Conservation (phyloP, 2,329 filamentous ascomycete genomes). For the Penicillium capsulatum region DNA sequence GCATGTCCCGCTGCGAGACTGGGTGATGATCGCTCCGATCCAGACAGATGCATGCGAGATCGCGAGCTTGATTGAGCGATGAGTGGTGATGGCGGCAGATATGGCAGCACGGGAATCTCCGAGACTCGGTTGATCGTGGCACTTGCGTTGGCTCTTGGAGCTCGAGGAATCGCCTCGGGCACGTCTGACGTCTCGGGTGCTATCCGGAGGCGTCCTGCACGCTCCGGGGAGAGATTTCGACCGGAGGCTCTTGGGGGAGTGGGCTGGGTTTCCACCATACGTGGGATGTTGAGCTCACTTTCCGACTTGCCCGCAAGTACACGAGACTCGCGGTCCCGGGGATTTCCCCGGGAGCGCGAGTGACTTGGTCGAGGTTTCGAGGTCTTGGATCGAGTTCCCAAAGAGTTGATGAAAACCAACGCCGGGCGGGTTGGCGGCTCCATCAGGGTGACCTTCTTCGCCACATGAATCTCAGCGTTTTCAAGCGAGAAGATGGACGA, state of each 20-base stretch:
- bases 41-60: constrained; percentile 22
- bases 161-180: constrained; percentile 1
- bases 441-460: constrained; percentile 31
- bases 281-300: constrained; percentile 9
- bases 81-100: constrained; percentile 15
- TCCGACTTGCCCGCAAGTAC: constrained; percentile 14
- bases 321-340: constrained; percentile 16
- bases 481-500: constrained; percentile 30
- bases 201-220: constrained; percentile 1
- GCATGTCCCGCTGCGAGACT: constrained; percentile 5
- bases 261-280: constrained; percentile 9
- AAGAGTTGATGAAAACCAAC: constrained; percentile 32
- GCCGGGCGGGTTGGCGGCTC: constrained; percentile 31
- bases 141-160: constrained; percentile 2
- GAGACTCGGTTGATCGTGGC: constrained; percentile 24
- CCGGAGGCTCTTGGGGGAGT: constrained; percentile 4
- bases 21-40: constrained; percentile 17
- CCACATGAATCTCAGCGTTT: constrained; percentile 31
- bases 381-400: constrained; percentile 15
- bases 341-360: constrained; percentile 11
- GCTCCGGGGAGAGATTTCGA: constrained; percentile 1
- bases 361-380: constrained; percentile 8
- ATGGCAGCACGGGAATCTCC: constrained; percentile 22
- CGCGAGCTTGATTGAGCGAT: constrained; percentile 22
- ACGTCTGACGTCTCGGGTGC: constrained; percentile 1